Percentiles rank a stretch among this genome's conserved stretches.
These are phyloP conservation scores for Phyllostachys edulis DNA, from an alignment of 176 grass and related monocot species.

Conservation along the genomic window DNA sequence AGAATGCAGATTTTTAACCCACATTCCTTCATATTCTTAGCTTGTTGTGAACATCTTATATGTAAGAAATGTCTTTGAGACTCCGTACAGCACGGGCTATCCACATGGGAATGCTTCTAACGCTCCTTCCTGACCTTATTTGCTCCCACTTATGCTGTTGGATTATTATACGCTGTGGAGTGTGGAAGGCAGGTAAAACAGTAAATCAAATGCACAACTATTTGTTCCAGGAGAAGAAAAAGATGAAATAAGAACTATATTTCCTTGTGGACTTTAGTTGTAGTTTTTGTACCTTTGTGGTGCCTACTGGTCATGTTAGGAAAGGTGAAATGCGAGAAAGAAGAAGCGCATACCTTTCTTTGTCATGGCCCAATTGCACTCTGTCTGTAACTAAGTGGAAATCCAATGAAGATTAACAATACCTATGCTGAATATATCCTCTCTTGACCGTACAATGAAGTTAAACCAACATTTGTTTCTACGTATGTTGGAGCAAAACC, in stretches of 20 bases:
- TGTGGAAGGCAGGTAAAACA: background rate
- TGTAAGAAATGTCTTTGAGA: background rate
- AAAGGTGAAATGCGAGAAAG: background rate
- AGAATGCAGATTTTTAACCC: background rate
- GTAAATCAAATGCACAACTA: background rate
- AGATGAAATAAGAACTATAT: background rate
- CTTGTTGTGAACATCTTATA: background rate
- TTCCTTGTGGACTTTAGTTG: background rate
- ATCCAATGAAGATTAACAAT: background rate
- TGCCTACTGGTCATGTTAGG: background rate
- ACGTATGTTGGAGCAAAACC: background rate
- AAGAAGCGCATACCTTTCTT: background rate
- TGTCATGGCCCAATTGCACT: background rate
- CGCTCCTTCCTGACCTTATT: slow-evolving; percentile 4
- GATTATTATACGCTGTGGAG: background rate
- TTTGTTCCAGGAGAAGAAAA: background rate
- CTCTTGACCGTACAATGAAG: background rate
- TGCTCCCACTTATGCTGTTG: background rate
- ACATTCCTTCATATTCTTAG: background rate
- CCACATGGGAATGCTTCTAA: background rate
- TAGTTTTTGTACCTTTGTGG: background rate
- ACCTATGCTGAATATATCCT: background rate
- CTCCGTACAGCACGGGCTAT: background rate
- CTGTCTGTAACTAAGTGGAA: background rate
- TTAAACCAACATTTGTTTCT: slow-evolving; percentile 24